phyloP scores from a whole-genome alignment of 2,329 filamentous ascomycete species.

The Hortaea sp. region DNA sequence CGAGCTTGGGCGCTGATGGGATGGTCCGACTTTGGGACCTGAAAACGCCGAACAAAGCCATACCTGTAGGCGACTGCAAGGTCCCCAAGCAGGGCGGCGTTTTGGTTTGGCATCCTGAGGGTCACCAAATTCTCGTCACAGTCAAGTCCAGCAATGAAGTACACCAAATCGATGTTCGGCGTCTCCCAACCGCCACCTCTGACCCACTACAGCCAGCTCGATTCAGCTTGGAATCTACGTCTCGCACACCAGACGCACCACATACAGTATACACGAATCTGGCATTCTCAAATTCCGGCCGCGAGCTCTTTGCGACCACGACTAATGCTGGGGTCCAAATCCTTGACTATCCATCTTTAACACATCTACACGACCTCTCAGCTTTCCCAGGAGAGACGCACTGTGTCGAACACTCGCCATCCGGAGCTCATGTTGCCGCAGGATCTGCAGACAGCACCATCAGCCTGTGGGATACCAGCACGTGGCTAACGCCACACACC shows the following conservation, averaged over 20 bases:
- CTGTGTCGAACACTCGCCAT: slow-evolving; percentile 58
- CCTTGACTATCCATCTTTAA: slow-evolving; percentile 54
- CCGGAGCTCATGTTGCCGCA: slow-evolving; percentile 60
- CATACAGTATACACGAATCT: slow-evolving; percentile 27
- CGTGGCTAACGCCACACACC: slow-evolving; percentile 62
- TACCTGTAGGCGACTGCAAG: slow-evolving; percentile 50
- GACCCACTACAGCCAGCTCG: slow-evolving; percentile 1
- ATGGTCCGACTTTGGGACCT: slow-evolving; percentile 74
- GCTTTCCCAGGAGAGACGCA: slow-evolving; percentile 67
- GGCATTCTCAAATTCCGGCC: slow-evolving; percentile 62
- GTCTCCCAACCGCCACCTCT: slow-evolving; percentile 2
- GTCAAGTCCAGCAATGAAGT: slow-evolving; percentile 50
- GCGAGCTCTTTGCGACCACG: slow-evolving; percentile 60
- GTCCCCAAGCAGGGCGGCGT: slow-evolving; percentile 22
- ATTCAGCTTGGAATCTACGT: slow-evolving; percentile 5
- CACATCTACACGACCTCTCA: slow-evolving; percentile 48
- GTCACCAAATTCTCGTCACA: slow-evolving; percentile 59
- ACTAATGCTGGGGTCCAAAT: slow-evolving; percentile 62
- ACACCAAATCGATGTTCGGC: slow-evolving; percentile 22
- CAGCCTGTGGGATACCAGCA: slow-evolving; percentile 65
- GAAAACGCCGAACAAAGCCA: slow-evolving; percentile 42
- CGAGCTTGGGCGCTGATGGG: slow-evolving; percentile 64
- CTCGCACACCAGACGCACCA: slow-evolving; percentile 1
- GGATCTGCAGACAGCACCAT: slow-evolving; percentile 68
- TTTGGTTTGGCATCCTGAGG: slow-evolving; percentile 64